These are phyloP conservation scores for Tricladium varicosporioides DNA, from an alignment of 2,329 filamentous ascomycete genomes.

Conservation along the genomic window DNA sequence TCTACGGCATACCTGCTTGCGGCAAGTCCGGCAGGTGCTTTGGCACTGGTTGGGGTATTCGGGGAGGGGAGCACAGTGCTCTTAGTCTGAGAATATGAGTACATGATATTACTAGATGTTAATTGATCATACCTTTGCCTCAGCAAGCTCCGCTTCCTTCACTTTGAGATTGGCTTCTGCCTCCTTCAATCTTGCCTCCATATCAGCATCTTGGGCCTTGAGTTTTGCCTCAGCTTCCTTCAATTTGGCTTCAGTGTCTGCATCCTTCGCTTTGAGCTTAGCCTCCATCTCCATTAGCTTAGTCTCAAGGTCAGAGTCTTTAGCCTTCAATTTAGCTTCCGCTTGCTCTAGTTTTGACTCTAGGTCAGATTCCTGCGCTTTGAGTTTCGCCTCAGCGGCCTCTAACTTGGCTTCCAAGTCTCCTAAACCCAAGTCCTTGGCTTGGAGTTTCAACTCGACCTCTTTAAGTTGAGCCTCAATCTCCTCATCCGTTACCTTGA, in stretches of 20 bases:
- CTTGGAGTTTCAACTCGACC: constrained; percentile 35
- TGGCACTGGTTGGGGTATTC: constrained; percentile 34
- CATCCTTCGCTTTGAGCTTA: constrained; percentile 26
- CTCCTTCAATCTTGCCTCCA: constrained; percentile 43
- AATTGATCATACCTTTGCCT: constrained; percentile 49
- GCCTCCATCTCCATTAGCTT: constrained; percentile 11
- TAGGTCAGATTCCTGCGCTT: neutral
- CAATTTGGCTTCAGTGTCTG: constrained; percentile 38
- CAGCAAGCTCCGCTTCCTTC: constrained; percentile 61
- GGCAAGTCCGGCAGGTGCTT: constrained; percentile 42
- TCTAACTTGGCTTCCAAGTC: constrained; percentile 54
- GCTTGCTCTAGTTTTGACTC: neutral
- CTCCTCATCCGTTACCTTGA: constrained; percentile 34
- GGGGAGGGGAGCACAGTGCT: constrained; percentile 35
- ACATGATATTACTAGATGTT: neutral
- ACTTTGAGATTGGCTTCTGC: constrained; percentile 40
- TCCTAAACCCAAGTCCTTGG: constrained; percentile 38
- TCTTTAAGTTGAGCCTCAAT: constrained; percentile 43
- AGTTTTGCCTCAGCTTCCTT: constrained; percentile 46
- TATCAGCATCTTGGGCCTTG: constrained; percentile 33
- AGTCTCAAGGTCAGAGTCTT: constrained; percentile 48
- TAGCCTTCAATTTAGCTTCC: constrained; percentile 35
- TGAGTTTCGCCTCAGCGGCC: neutral
- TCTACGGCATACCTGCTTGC: constrained; percentile 52
- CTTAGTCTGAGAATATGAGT: constrained; percentile 41